Evolutionary conservation across 305 asterid genomes (phyloP), one percentile per base, ranked within the genome.

Genomic region (Nicotiana rustica): DNA sequence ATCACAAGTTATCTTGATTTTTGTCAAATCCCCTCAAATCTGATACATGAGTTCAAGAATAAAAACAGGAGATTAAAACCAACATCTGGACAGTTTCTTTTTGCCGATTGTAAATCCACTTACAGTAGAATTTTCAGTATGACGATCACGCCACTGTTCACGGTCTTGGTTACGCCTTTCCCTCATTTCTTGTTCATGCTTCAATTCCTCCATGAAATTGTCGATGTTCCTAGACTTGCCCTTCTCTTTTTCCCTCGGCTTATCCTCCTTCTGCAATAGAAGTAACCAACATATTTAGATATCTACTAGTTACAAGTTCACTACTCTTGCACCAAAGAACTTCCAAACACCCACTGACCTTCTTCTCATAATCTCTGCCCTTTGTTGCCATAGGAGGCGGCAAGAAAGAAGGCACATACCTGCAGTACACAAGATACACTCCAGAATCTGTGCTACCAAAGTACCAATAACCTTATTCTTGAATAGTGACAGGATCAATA

Each of bases 171-270:
- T 92, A 83, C 98, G 89, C 87, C 93, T 92, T 90, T 95, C 99
- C 88, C 98, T 90, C 94, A 91, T 80, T 89, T 95, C 99, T 78
- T 95, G 99, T 81, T 95, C 98, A 65, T 92, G 92, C 91, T 95
- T 95, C 88, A 95, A 92, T 87, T 95, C 99, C 91, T 95, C 99
- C 99, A 95, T 95, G 81, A 95, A 95, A 90, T 92, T 90, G 85
- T 95, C 99, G 77, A 95, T 95, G 91, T 94, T 94, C 88, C 97
- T 84, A 21, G 95, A 83, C 91, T 94, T 95, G 59, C 93, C 95
- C 81, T 90, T 95, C 82, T 93, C 97, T 86, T 88, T 92, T 83
- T 95, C 99, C 89, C 89, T 95, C 1, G 96, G 93, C 89, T 89
- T 95, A 86, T 94, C 97, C 89, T 92, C 99, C 91, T 90, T 91